A percentile compares a stretch with the other conserved stretches of the same genome.
Conservation (phyloP, 805 yeast genomes). For the Lipomyces yamanashiensis region DNA sequence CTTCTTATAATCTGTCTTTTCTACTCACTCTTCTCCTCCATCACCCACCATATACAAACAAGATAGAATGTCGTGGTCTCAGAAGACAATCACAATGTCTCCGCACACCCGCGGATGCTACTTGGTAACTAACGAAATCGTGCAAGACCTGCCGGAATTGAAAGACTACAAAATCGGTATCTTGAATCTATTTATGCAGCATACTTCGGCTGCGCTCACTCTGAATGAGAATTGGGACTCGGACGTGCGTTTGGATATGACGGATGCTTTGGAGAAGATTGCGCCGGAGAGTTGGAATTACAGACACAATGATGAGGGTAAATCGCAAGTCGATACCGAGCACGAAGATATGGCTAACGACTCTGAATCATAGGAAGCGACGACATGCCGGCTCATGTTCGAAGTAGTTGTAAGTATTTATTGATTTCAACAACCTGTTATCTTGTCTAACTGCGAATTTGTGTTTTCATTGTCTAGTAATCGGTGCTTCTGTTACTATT, state of each 20-base stretch:
- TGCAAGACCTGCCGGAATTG: constrained; percentile 61
- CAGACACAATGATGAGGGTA: constrained; percentile 73
- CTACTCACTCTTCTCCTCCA: background rate
- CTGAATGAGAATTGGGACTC: constrained; percentile 82
- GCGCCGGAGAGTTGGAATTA: constrained; percentile 68
- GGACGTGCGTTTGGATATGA: constrained; percentile 74
- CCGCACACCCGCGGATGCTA: constrained; percentile 70
- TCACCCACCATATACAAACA: background rate
- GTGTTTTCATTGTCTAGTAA: constrained; percentile 41
- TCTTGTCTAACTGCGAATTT: background rate
- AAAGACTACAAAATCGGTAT: constrained; percentile 64
- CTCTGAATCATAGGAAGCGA: constrained; percentile 51
- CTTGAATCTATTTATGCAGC: constrained; percentile 70
- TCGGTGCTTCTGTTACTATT: constrained; percentile 67
- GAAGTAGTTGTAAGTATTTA: constrained; percentile 51
- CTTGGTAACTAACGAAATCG: constrained; percentile 70
- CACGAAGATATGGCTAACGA: background rate
- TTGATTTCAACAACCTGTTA: background rate
- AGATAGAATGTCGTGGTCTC: constrained; percentile 34
- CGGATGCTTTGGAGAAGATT: constrained; percentile 61
- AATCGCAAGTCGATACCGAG: background rate
- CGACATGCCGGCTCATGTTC: constrained; percentile 84
- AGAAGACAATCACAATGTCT: constrained; percentile 27
- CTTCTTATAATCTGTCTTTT: too few species aligned
- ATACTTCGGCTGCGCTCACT: constrained; percentile 78